Base-by-base conservation (phyloP, 495 filamentous ascomycete genomes). In the Hypoxylon subgilvum region DNA sequence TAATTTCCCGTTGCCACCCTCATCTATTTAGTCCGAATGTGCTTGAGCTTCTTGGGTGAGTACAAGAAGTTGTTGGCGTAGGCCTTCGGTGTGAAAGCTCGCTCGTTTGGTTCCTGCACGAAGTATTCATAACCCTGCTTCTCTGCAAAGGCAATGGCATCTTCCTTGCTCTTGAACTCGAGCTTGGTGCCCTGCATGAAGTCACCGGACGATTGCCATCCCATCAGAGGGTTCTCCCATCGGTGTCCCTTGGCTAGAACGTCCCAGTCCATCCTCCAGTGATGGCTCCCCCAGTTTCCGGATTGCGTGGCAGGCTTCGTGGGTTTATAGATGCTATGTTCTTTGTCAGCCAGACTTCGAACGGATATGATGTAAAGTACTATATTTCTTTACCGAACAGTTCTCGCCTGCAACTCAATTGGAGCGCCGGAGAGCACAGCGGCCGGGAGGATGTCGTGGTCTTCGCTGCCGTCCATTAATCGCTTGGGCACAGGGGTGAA, bases 91-190 rank as follows among this genome's bases (percentile, higher is more conserved):
- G 86, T 79, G 53, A 96, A 86, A 55, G 84, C 86, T 70, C 94
- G 82, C 76, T 84, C 83, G 66, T 96, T 97, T 4, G 92, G 93
- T 76, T 97, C 94, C 79, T 97, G 94, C 16, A 97, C 90, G 74
- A 96, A 97, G 74, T 97, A 99, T 68, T 97, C 93, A 69, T 97
- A 99, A 28, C 95, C 94, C 70, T 99, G 95, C 82, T 96, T 99
- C 79, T 96, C 88, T 14, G 94, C 94, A 67, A 99, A 99, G 13
- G 79, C 72, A 61, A 99, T 92, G 58, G 94, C 94, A 66, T 96
- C 92, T 72, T 99, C 92, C 81, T 96, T 97, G 44, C 79, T 81
- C 75, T 88, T 90, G 83, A 99, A 99, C 69, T 85, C 86, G 52
- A 99, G 71, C 72, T 88, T 80, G 52, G 91, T 94, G 65, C 91